A percentile compares a stretch with the other conserved stretches of the same genome.
These are phyloP conservation scores for Xylaria venustula DNA, from an alignment of 495 filamentous ascomycete genomes.

Conservation along the genomic window DNA sequence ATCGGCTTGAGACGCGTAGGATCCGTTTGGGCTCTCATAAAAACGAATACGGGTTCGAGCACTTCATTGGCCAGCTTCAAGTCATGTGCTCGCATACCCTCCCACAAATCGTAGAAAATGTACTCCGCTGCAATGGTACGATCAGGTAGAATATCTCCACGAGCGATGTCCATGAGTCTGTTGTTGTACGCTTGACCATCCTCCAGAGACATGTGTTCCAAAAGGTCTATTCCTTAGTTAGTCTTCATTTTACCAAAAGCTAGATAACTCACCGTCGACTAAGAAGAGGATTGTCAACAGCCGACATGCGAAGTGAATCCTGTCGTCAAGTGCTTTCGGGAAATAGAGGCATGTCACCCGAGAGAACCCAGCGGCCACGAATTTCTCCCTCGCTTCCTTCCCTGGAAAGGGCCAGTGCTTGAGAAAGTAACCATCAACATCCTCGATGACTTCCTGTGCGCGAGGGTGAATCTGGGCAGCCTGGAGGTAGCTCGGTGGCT, in stretches of 20 bases:
- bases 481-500: not conserved
- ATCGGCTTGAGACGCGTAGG: slow-evolving; percentile 12
- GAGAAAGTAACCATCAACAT: slow-evolving; percentile 37
- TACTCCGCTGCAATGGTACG: slow-evolving; percentile 34
- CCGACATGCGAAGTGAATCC: not conserved
- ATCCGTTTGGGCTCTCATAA: slow-evolving; percentile 38
- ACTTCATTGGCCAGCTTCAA: slow-evolving; percentile 31
- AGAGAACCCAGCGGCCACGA: slow-evolving; percentile 35
- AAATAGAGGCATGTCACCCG: not conserved
- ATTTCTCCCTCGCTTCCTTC: slow-evolving; percentile 26
- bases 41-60: slow-evolving; percentile 33
- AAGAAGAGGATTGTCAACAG: not conserved
- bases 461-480: not conserved
- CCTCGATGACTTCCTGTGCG: slow-evolving; percentile 5
- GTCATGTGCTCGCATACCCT: slow-evolving; percentile 35
- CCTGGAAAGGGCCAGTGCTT: slow-evolving; percentile 36
- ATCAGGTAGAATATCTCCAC: slow-evolving; percentile 31
- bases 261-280: not conserved
- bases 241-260: not conserved
- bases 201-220: slow-evolving; percentile 40
- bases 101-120: slow-evolving; percentile 40
- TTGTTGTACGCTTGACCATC: slow-evolving; percentile 36
- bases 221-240: slow-evolving; percentile 27
- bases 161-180: slow-evolving; percentile 32
- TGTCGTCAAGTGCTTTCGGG: not conserved